Base-by-base conservation (phyloP, 768 basidiomycete genomes). In the Pholiota microspora region DNA sequence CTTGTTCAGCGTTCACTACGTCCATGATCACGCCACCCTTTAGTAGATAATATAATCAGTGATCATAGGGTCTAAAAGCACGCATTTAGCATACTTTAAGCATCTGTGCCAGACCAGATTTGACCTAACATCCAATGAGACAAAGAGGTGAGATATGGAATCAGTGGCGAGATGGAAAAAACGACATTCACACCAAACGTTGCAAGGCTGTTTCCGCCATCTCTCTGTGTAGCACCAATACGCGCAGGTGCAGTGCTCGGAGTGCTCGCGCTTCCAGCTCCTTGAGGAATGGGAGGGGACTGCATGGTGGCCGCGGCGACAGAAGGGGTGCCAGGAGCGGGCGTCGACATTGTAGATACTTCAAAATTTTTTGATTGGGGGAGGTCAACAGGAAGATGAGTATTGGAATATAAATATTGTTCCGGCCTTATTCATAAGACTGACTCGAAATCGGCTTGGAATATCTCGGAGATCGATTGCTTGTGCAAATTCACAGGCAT, bases 51-150 rank as follows among this genome's bases (percentile, higher is more conserved):
- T 53, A 34, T 15, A 56, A 51, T n/a, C 57, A 27, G 52, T 23
- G 46, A 49, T 27, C 38, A 46, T 53, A 52, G 36, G 13, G 42
- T 35, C 53, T 34, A 54, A 46, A 47, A 21, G 9, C 29, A 32
- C 25, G n/a, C 42, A n/a, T 21, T 44, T 16, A 12, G 62, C 73
- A 32, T 47, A 88, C 90, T 82, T 97, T 97, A 64, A 97, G 78
- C 95, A 98, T 97, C 79, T 97, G 94, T 3, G 95, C 94, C 44
- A 98, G 77, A 55, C 93, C 94, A 21, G 91, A 91, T 72, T 95
- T 95, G 65, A 95, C 94, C 89, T 92, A 50, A 54, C 24, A 53
- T 59, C 29, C 25, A 16, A 51, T 42, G 40, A 42, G 34, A 23
- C 49, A 31, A 32, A n/a, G 44, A 54, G 21, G 45, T 57, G 13